phyloP scores from a whole-genome alignment of 2,329 filamentous ascomycete species.

The Penicillium vulpinum region DNA sequence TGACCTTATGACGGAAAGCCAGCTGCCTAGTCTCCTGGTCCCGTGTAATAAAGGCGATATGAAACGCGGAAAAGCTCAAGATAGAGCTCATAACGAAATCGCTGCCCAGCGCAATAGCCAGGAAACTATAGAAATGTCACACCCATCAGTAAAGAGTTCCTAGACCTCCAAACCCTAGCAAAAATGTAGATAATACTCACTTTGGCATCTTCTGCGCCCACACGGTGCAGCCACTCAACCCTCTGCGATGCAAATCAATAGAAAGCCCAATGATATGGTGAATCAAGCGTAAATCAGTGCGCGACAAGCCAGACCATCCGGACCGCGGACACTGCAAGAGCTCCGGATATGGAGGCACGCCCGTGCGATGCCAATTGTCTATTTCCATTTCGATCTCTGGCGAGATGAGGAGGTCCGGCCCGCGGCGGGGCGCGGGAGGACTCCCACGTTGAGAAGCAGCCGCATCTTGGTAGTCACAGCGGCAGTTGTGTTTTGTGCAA shows the following conservation, averaged over 20 bases:
- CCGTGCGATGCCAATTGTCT: conserved; percentile 78
- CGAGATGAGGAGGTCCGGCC: conserved; percentile 74
- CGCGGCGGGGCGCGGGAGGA: conserved; percentile 52
- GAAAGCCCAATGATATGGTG: conserved; percentile 87
- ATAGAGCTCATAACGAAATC: conserved; percentile 93
- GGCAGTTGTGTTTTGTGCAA: conserved; percentile 98
- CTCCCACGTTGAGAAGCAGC: conserved; percentile 59
- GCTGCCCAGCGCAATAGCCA: conserved; percentile 77
- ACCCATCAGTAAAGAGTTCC: conserved; percentile 26
- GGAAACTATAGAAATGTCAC: conserved; percentile 58
- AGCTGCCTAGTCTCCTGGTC: conserved; percentile 83
- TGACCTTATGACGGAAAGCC: conserved; percentile 82
- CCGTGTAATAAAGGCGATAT: conserved; percentile 85
- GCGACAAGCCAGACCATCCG: conserved; percentile 69
- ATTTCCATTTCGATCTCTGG: conserved; percentile 80
- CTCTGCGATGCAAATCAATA: conserved; percentile 73
- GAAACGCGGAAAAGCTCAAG: conserved; percentile 89
- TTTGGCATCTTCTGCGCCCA: conserved; percentile 93
- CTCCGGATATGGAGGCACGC: conserved; percentile 80
- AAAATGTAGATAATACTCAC: conserved; percentile 57
- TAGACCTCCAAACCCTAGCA: neutral
- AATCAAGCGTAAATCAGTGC: conserved; percentile 81
- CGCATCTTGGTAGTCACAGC: conserved; percentile 95
- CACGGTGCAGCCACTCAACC: conserved; percentile 80
- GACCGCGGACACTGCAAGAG: conserved; percentile 74